Base-by-base conservation (phyloP, 345 rosid genomes). In the Eucalyptus marginata region DNA sequence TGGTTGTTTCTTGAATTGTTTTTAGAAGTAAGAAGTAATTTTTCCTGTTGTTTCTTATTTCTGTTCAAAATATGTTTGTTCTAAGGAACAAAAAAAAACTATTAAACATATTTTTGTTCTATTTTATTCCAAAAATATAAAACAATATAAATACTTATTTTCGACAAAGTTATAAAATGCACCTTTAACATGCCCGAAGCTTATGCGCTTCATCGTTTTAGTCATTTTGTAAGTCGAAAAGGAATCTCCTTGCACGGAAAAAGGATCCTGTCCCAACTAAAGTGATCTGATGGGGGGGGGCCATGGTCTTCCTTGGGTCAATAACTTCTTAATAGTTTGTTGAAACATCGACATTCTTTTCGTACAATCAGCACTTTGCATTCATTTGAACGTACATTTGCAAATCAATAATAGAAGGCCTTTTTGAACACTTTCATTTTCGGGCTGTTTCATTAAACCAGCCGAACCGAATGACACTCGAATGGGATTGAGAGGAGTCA, bases 21-120 rank as follows among this genome's bases (percentile, higher is more conserved):
- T 52, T 0, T 1, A 0, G 9, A 52, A 52, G 10, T 52, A 52
- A 18, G 4, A 52, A 18, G 24, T 52, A 18, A 16, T 4, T 52
- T 52, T 52, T 18, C 10, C 1, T 7, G 4, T 52, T 52, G 5
- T 49, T 49, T 49, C 1, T 14, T 50, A 0, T 52, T 52, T 52
- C 0, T 2, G 10, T 52, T 20, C 5, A 52, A 52, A 52, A 52
- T 1, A 5, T 52, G 0, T 52, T 20, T 52, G 10, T 20, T 52
- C 9, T 52, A 0, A 0, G 0, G 25, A 52, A 52, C 25, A 3
- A 52, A 52, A 52, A 52, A 7, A 2, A 20, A 1, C 58, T 52
- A 52, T 3, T 52, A 20, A 52, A 7, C 0, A 10, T 20, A 52
- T 52, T 52, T 52, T 0, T 7, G 0, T 52, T 52, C 10, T 7